Percentiles rank a stretch among this genome's conserved stretches.
phyloP scores from a whole-genome alignment of 208 protist genomes.

The Leishmania amazonensis region DNA sequence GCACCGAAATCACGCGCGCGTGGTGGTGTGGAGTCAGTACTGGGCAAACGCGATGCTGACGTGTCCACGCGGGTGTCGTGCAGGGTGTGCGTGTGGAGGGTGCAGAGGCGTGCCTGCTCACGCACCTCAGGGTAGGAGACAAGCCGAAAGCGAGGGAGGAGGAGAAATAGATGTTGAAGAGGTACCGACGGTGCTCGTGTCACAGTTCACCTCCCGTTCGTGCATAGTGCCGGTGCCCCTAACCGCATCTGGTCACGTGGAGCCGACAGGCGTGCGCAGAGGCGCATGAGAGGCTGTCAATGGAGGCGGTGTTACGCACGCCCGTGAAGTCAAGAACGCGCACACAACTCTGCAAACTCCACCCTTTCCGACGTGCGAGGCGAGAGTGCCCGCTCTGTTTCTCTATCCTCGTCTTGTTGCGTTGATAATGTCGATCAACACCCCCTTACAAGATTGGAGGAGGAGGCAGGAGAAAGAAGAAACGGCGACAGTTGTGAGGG shows the following conservation, averaged over 20 bases:
- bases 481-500: not conserved
- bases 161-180: not conserved
- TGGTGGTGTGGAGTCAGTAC: not conserved
- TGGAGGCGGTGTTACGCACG: not conserved
- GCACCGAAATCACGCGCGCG: not conserved
- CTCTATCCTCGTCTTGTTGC: not conserved
- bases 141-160: not conserved
- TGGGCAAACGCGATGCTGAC: not conserved
- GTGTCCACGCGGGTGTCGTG: not conserved
- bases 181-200: not conserved
- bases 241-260: not conserved
- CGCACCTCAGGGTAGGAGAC: not conserved
- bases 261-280: not conserved
- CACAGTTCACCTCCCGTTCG: not conserved
- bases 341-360: not conserved
- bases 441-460: not conserved
- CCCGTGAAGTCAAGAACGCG: not conserved
- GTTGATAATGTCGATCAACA: not conserved
- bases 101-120: not conserved
- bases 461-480: not conserved
- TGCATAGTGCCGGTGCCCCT: not conserved
- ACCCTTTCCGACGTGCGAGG: not conserved
- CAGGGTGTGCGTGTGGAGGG: not conserved
- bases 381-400: not conserved
- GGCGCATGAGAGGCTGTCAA: not conserved